Conservation (phyloP, 495 filamentous ascomycete species). For the Lasiosphaeriaceae sp. region DNA sequence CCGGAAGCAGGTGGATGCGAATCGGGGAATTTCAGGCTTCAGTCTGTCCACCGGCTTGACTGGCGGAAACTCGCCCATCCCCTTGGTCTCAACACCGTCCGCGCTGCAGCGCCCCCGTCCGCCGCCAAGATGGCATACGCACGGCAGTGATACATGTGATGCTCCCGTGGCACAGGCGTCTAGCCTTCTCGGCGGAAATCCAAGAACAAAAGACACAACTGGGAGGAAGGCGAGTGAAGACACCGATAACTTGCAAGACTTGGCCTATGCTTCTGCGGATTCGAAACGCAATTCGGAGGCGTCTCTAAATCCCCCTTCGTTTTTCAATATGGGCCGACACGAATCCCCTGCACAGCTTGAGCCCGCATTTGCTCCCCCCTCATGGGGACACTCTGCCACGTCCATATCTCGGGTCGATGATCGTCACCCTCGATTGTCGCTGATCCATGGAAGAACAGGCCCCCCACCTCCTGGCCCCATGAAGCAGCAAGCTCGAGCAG, state of each 20-base stretch:
- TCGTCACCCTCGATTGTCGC: slow-evolving; percentile 47
- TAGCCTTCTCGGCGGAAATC: background rate
- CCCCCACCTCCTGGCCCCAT: slow-evolving; percentile 17
- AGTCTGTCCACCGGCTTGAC: slow-evolving; percentile 48
- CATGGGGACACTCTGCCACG: slow-evolving; percentile 23
- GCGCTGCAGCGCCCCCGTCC: slow-evolving; percentile 33
- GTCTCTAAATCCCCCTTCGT: slow-evolving; percentile 34
- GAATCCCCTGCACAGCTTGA: slow-evolving; percentile 37
- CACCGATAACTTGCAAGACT: slow-evolving; percentile 36
- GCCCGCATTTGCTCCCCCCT: slow-evolving; percentile 29
- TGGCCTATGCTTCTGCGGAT: slow-evolving; percentile 44
- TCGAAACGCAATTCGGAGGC: slow-evolving; percentile 45
- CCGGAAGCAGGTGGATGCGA: slow-evolving; percentile 61
- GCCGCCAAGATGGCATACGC: slow-evolving; percentile 37
- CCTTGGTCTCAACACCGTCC: slow-evolving; percentile 27
- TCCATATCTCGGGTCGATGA: slow-evolving; percentile 43
- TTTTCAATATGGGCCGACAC: slow-evolving; percentile 29
- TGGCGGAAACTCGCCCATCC: slow-evolving; percentile 15
- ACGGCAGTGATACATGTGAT: slow-evolving; percentile 35
- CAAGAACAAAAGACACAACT: slow-evolving; percentile 5
- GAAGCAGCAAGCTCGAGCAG: slow-evolving; percentile 36
- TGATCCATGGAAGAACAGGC: slow-evolving; percentile 35
- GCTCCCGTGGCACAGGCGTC: slow-evolving; percentile 16
- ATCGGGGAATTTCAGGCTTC: slow-evolving; percentile 45
- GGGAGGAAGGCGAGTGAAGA: slow-evolving; percentile 22